These are phyloP conservation scores for Diaporthe humulicola DNA, from an alignment of 2,329 filamentous ascomycete genomes.

Conservation along the genomic window DNA sequence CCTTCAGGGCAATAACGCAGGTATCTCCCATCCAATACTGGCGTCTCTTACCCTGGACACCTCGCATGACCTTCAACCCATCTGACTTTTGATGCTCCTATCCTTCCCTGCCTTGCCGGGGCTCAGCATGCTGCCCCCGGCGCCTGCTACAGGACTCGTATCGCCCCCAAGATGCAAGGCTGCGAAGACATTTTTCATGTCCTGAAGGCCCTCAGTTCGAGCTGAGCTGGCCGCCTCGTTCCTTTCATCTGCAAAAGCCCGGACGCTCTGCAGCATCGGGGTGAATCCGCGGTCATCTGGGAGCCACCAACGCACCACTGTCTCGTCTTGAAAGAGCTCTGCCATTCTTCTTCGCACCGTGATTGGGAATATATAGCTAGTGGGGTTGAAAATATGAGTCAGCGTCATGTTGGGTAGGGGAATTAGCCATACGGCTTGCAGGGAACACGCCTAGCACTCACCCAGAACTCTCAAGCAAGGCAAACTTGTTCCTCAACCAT, in stretches of 20 bases:
- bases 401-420: background rate
- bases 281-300: slow-evolving; percentile 84
- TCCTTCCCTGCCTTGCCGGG: background rate
- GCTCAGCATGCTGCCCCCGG: background rate
- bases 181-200: slow-evolving; percentile 81
- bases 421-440: background rate
- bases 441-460: slow-evolving; percentile 59
- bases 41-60: background rate
- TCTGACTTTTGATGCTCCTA: background rate
- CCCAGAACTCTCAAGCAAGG: slow-evolving; percentile 83
- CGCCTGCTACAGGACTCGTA: slow-evolving; percentile 5
- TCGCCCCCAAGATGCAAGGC: slow-evolving; percentile 64
- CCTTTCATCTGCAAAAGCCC: slow-evolving; percentile 85
- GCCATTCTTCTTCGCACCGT: slow-evolving; percentile 82
- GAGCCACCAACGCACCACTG: slow-evolving; percentile 89
- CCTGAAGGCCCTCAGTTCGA: slow-evolving; percentile 75
- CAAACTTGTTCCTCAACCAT: slow-evolving; percentile 87
- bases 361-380: slow-evolving; percentile 85
- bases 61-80: background rate
- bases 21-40: background rate
- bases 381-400: slow-evolving; percentile 9
- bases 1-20: background rate
- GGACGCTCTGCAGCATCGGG: slow-evolving; percentile 80
- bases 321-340: slow-evolving; percentile 78
- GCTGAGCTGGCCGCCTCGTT: slow-evolving; percentile 70